phyloP scores from a whole-genome alignment of 2,329 filamentous ascomycete genomes.

The Xylariaceae sp. region DNA sequence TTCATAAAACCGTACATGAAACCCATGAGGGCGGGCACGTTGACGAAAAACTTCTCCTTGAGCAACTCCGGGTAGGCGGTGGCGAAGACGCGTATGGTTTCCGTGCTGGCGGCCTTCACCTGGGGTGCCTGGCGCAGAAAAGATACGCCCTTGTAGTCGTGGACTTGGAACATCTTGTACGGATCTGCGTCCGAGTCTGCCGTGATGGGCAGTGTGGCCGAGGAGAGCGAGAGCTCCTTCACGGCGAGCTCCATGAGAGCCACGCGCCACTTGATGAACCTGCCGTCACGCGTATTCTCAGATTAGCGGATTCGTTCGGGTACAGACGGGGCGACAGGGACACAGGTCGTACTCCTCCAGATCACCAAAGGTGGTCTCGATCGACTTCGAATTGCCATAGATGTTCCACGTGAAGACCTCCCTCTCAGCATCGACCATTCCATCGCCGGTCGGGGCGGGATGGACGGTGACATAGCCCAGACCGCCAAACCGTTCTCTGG shows the following conservation, averaged over 20 bases:
- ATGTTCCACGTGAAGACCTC: conserved; percentile 87
- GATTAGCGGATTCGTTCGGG: too few species aligned
- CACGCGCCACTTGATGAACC: conserved; percentile 85
- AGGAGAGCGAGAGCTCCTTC: conserved; percentile 63
- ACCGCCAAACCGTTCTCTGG: conserved; percentile 64
- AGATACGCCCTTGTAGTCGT: conserved; percentile 85
- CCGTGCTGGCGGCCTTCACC: conserved; percentile 69
- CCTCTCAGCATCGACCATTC: too few species aligned
- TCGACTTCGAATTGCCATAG: conserved; percentile 80
- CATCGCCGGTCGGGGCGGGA: conserved; percentile 40
- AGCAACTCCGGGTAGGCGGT: conserved; percentile 86
- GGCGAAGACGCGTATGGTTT: conserved; percentile 77
- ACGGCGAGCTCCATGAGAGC: conserved; percentile 86
- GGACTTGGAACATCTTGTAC: conserved; percentile 87
- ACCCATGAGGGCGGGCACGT: conserved; percentile 85
- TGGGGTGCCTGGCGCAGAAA: conserved; percentile 77
- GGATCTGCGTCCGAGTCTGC: conserved; percentile 71
- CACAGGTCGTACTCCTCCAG: conserved; percentile 62
- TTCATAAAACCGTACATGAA: conserved; percentile 76
- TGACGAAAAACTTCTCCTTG: conserved; percentile 91
- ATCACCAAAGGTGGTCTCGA: conserved; percentile 75
- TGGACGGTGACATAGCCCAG: conserved; percentile 80
- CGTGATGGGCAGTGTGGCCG: conserved; percentile 65
- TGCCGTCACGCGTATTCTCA: conserved; percentile 32
- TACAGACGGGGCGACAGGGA: conserved; percentile 3